A percentile compares a stretch with the other conserved stretches of the same genome.
phyloP scores from a whole-genome alignment of 2,329 filamentous ascomycete species.

The Clarireedia hainanense region DNA sequence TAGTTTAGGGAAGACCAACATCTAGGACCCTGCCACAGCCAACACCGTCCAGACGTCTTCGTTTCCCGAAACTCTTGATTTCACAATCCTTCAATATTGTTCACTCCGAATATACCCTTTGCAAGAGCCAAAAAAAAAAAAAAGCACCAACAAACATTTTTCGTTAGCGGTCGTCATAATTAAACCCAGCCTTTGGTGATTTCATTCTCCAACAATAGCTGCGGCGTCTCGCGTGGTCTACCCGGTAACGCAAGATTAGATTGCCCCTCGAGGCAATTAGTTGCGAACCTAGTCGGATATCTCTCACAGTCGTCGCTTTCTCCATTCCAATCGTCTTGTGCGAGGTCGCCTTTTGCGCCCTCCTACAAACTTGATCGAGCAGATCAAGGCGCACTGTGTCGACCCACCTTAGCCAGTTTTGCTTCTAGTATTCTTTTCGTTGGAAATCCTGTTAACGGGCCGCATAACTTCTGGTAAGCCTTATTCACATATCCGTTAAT shows the following conservation, averaged over 20 bases:
- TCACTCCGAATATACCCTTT: background rate
- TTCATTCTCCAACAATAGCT: conserved; percentile 1
- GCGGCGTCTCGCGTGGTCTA: conserved; percentile 8
- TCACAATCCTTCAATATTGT: conserved; percentile 9
- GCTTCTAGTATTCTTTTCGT: background rate
- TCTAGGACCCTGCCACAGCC: conserved; percentile 7
- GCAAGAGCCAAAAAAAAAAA: background rate
- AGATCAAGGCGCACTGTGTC: background rate
- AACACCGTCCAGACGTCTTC: conserved; percentile 8
- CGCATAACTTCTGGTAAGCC: conserved; percentile 3
- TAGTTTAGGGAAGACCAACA: conserved; percentile 5
- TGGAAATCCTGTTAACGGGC: background rate
- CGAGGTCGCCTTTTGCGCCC: background rate
- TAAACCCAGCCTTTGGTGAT: background rate
- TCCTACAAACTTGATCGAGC: background rate
- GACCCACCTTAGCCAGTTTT: conserved; percentile 3
- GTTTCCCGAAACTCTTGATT: conserved; percentile 7
- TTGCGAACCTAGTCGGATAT: background rate
- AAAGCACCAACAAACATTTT: background rate
- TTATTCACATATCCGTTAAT: background rate
- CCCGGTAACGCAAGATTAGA: conserved; percentile 4
- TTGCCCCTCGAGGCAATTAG: conserved; percentile 6
- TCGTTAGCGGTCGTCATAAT: background rate
- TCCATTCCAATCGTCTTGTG: conserved; percentile 6
- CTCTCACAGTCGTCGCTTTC: conserved; percentile 4